phyloP scores from a whole-genome alignment of 768 basidiomycete genomes.

The Punctularia strigosozonata region DNA sequence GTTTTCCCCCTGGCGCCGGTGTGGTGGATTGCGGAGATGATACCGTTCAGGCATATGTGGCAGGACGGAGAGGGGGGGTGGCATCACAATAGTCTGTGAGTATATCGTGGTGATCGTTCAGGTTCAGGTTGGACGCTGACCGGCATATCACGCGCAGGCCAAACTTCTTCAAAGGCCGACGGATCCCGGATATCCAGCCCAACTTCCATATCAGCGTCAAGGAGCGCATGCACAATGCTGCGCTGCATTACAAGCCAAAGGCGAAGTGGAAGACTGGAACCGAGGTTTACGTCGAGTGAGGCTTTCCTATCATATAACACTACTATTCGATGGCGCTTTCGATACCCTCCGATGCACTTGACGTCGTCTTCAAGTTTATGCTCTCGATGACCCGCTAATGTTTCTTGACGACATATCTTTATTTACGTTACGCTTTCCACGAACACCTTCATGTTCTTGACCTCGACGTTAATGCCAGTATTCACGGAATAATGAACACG shows the following conservation, averaged over 20 bases:
- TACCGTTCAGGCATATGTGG: conserved; percentile 42
- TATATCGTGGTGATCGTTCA: conserved; percentile 2
- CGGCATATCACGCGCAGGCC: conserved; percentile 18
- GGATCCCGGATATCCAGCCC: conserved; percentile 32
- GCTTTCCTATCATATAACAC: no score
- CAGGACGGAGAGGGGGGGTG: conserved; percentile 45
- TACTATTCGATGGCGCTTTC: no score
- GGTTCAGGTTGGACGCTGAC: neutral
- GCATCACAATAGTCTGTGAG: conserved; percentile 46
- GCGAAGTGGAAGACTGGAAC: conserved; percentile 42
- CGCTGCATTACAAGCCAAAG: conserved; percentile 45
- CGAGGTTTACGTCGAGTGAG: conserved; percentile 40
- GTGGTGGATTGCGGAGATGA: conserved; percentile 70
- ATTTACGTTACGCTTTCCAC: no score
- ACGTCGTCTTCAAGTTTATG: no score
- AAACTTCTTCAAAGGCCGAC: conserved; percentile 47
- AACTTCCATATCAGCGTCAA: conserved; percentile 56
- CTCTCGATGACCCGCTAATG: no score
- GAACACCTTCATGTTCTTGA: no score
- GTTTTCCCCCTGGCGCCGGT: no score
- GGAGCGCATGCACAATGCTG: conserved; percentile 36
- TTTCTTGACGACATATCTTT: no score
- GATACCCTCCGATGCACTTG: no score
- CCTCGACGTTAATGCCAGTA: no score
- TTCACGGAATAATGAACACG: no score